phyloP scores from a whole-genome alignment of 1,284 basidiomycete species.

The Trichosporon coremiiforme region DNA sequence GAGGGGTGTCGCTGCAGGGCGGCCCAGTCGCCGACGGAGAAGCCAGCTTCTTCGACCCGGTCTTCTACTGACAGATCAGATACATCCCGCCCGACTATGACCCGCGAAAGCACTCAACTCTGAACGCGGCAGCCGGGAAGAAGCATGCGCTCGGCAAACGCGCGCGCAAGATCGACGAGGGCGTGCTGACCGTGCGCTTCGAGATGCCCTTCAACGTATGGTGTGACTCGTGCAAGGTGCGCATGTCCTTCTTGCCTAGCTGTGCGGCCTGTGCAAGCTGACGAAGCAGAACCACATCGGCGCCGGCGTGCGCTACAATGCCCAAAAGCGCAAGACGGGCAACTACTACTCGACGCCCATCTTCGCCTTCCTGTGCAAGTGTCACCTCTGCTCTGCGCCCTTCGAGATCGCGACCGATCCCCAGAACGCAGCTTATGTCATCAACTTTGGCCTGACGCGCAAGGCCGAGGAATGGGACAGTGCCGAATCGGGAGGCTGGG shows the following conservation, averaged over 20 bases:
- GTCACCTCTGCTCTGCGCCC: conserved; percentile 87
- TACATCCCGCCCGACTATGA: conserved; percentile 95
- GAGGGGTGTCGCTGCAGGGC: too few relatives aligned
- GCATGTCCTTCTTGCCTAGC: conserved; percentile 18
- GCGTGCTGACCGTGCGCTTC: conserved; percentile 85
- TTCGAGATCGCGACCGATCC: conserved; percentile 98
- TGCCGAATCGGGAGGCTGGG: conserved; percentile 88
- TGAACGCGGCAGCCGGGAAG: conserved; percentile 73
- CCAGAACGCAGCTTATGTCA: conserved; percentile 93
- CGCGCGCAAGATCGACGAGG: conserved; percentile 85
- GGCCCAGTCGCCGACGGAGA: too few relatives aligned
- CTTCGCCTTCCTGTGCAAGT: conserved; percentile 93
- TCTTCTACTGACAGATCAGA: conserved; percentile 59
- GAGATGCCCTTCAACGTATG: conserved; percentile 96
- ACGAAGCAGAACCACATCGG: conserved; percentile 73
- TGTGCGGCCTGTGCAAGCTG: conserved; percentile 8
- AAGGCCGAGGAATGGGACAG: conserved; percentile 97
- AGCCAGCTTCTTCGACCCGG: too few relatives aligned
- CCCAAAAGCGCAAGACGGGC: conserved; percentile 96
- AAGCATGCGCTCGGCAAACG: conserved; percentile 92
- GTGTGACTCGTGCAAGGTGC: conserved; percentile 82
- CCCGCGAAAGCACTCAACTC: conserved; percentile 72
- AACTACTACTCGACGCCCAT: conserved; percentile 93
- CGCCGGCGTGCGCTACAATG: conserved; percentile 97
- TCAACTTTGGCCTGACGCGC: conserved; percentile 80